Percentiles rank a stretch among this genome's conserved stretches.
These are phyloP conservation scores for Ceriops zippeliana DNA, from an alignment of 345 rosid species.

Conservation along the genomic window DNA sequence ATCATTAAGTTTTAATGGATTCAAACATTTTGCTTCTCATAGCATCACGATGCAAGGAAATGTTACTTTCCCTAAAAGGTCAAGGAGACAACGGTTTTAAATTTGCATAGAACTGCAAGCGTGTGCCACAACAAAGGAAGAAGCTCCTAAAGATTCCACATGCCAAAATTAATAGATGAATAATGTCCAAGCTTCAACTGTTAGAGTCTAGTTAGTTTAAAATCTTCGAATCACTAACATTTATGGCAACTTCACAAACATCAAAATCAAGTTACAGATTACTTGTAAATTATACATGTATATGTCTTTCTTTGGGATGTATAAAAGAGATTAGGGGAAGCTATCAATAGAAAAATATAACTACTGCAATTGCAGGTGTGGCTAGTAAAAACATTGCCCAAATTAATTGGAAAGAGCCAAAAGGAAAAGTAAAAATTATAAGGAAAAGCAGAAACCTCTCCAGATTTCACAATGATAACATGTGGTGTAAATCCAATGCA, in stretches of 20 bases:
- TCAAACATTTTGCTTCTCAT: too few relatives aligned
- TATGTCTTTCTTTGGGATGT: too few relatives aligned
- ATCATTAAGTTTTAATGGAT: too few relatives aligned
- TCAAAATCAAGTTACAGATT: too few relatives aligned
- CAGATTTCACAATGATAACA: slow-evolving; percentile 58
- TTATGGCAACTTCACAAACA: too few relatives aligned
- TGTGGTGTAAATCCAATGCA: slow-evolving; percentile 59
- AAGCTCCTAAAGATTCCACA: not conserved
- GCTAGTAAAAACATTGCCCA: not conserved
- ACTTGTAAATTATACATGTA: too few relatives aligned
- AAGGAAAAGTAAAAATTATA: not conserved
- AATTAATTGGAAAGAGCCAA: not conserved
- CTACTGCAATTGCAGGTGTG: too few relatives aligned
- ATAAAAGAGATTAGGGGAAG: not conserved
- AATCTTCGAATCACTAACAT: too few relatives aligned
- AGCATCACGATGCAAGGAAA: too few relatives aligned
- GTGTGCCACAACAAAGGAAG: not conserved
- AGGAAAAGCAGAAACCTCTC: slow-evolving; percentile 53
- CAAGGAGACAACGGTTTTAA: too few relatives aligned
- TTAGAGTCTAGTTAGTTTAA: not conserved
- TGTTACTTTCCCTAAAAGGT: too few relatives aligned
- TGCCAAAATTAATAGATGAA: not conserved
- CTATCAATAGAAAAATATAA: not conserved
- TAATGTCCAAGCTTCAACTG: not conserved
- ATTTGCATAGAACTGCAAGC: not conserved